Evolutionary conservation across 2,329 filamentous ascomycete genomes (phyloP), one percentile per base, ranked within the genome.

Genomic region (Epichloe brachyelytri): DNA sequence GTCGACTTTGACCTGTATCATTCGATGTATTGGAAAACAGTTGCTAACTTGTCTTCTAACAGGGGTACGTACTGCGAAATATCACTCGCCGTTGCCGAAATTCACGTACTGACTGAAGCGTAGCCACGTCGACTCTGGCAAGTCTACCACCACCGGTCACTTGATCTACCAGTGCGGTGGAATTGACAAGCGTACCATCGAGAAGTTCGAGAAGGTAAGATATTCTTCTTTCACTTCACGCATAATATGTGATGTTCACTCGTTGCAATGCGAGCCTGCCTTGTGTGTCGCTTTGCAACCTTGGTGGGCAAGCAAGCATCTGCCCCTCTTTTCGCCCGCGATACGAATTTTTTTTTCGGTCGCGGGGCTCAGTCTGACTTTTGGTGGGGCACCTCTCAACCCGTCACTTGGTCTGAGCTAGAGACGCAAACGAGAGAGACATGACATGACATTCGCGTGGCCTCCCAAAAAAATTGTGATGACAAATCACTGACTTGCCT

Each of bases 91-190:
- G 46, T 52, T 57, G 61, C 65, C 61, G 65, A 68, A 57, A 59
- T 61, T n/a, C 15, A 48, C 43, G 50, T 54, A 51, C 57, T 64
- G 54, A 65, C 57, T 37, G 30, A 22, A 20, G 38, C 39, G 60
- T 58, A 70, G 90, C 82, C 91, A 95, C 85, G 90, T 95, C 88
- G 89, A 95, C 79, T 95, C 89, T 75, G 91, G 90, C 79, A 96
- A 96, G 85, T 95, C 90, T 65, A 96, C 90, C 74, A 96, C 90
- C 75, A 86, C 75, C 66, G 82, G 84, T 75, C 84, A 91, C 81
- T 85, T 98, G 84, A 97, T 98, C 87, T 97, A 97, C 89, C 91
- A 98, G 86, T 97, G 93, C 82, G 93, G 93, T 86, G 93, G 93
- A 88, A 98, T 97, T 72, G 93, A 98, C 88, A 89, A 91, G 83